Evolutionary conservation across 1,139 yeast species (phyloP).

Genomic region (Blastobotrys buckinghamii): DNA sequence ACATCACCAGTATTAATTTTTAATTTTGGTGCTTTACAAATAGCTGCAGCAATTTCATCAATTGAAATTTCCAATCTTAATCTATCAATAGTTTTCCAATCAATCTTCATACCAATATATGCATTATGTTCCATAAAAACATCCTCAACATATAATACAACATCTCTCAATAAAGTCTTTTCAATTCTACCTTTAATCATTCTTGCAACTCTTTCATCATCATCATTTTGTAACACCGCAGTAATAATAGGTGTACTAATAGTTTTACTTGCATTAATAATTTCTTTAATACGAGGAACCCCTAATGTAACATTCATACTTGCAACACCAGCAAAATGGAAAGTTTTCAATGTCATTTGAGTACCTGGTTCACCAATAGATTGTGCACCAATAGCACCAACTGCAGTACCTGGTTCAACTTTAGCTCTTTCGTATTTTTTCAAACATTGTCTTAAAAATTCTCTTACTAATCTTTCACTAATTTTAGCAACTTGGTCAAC

Average conservation of each 20-base stretch:
- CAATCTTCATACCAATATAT: slow-evolving; percentile 74
- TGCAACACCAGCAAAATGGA: slow-evolving; percentile 99
- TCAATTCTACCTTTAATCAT: slow-evolving; percentile 97
- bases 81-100: slow-evolving; percentile 77
- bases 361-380: slow-evolving; percentile 99
- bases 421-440: slow-evolving; percentile 81
- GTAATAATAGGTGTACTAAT: slow-evolving; percentile 97
- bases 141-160: slow-evolving; percentile 86
- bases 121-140: slow-evolving; percentile 81
- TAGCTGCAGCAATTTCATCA: slow-evolving; percentile 81
- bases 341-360: slow-evolving; percentile 96
- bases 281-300: slow-evolving; percentile 98
- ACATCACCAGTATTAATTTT: slow-evolving; percentile 75
- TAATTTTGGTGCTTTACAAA: slow-evolving; percentile 79
- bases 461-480: slow-evolving; percentile 52
- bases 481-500: slow-evolving; percentile 73
- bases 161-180: slow-evolving; percentile 81
- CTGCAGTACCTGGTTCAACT: slow-evolving; percentile 99
- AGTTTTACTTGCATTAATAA: slow-evolving; percentile 91
- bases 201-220: slow-evolving; percentile 96
- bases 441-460: slow-evolving; percentile 71
- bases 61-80: slow-evolving; percentile 83
- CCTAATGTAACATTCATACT: slow-evolving; percentile 98
- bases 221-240: slow-evolving; percentile 86
- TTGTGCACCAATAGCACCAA: slow-evolving; percentile 98